Base-by-base conservation (phyloP, 108 stramenopile species). In the Seminavis robusta region DNA sequence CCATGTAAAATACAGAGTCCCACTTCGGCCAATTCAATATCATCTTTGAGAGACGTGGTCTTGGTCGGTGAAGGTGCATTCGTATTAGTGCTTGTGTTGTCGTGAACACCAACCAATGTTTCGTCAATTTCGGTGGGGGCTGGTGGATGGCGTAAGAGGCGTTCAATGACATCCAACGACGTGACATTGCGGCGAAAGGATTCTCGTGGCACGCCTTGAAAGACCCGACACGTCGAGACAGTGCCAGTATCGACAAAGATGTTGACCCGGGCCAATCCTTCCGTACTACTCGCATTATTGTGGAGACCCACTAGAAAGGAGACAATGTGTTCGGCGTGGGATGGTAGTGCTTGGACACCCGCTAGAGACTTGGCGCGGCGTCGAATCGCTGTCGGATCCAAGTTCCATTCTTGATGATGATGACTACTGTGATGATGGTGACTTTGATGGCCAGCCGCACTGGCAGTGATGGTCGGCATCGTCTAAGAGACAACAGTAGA, bases 241-340 rank as follows among this genome's bases (percentile, higher is more conserved):
- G 89, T 90, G 31, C 85, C 89, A 16, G 72, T 80, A 11, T 66
- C 58, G 17, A 65, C 66, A 50, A 75, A 86, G n/a, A 90, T 63
- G 47, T 78, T 86, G 46, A 90, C 47, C 15, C 85, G 63, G 24
- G 80, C 80, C 39, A 71, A n/a, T n/a, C n/a, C n/a, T n/a, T n/a
- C n/a, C n/a, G n/a, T n/a, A n/a, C n/a, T n/a, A n/a, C n/a, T n/a
- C n/a, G n/a, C n/a, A n/a, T n/a, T n/a, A n/a, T n/a, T n/a, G n/a
- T n/a, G n/a, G n/a, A n/a, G n/a, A n/a, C n/a, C n/a, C n/a, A n/a
- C n/a, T n/a, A n/a, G n/a, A n/a, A n/a, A n/a, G n/a, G n/a, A n/a
- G n/a, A n/a, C n/a, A n/a, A n/a, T n/a, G n/a, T n/a, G n/a, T n/a
- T n/a, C n/a, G n/a, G n/a, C n/a, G n/a, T n/a, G n/a, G n/a, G n/a